Evolutionary conservation across 345 rosid species (phyloP), one percentile per base, ranked within the genome.

Genomic region (Leavenworthia alabamica): DNA sequence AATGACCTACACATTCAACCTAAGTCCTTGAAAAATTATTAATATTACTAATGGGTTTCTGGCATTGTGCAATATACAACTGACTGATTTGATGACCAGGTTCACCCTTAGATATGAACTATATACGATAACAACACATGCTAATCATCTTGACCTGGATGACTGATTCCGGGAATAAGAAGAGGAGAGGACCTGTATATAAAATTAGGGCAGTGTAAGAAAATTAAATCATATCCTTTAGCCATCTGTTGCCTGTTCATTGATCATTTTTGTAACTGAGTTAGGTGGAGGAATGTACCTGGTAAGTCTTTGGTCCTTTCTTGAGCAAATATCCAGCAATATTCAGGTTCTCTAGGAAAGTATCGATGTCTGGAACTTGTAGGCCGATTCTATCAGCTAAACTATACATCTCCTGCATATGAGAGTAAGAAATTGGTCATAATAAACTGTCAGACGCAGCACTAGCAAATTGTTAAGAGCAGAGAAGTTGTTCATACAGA

Each of bases 221-320:
- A 45, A 15, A 15, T 31, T 7, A 20, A 12, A 41, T 35, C 11
- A 3, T 8, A 9, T 41, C 48, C 17, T 52, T 44, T 13, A 36
- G n/a, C 33, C 22, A 28, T 42, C 20, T 19, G 32, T 44, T 23
- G 28, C 22, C 24, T 56, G 53, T 57, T 52, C 52, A 17, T 7
- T 31, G 43, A 40, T 3, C 49, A 14, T 15, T 49, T 55, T 40
- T 22, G 44, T 27, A 27, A 4, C 40, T 28, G 46, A 47, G 61
- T 17, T 31, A 12, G 53, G 75, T 39, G 49, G 45, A 50, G 45
- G 32, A 29, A 2, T 33, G 17, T 87, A 89, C 97, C 97, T 93
- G 96, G 76, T 78, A 93, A 50, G 85, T 84, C 76, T 78, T 89
- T 17, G 99, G 89, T 23, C 97, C 99, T 64, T 93, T 93, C 81